A percentile compares a stretch with the other conserved stretches of the same genome.
These are phyloP conservation scores for Rubia yunnanensis DNA, from an alignment of 257 asterid genomes.

Conservation along the genomic window DNA sequence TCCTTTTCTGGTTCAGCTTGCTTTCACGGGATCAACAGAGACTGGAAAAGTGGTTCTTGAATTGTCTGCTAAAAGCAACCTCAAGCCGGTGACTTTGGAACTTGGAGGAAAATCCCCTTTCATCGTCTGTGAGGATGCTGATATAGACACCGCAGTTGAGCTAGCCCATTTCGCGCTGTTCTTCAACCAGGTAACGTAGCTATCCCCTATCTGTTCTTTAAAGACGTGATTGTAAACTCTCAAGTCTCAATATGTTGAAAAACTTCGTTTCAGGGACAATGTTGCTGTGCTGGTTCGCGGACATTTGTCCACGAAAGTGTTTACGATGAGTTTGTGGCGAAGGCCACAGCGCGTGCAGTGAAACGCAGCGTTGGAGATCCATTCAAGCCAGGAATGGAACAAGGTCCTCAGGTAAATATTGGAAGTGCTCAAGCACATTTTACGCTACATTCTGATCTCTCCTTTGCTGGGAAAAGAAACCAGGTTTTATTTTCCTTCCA, in stretches of 20 bases:
- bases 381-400: slow-evolving; percentile 70
- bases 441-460: background rate
- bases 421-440: background rate
- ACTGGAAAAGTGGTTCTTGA: slow-evolving; percentile 69
- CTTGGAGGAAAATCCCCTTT: slow-evolving; percentile 99
- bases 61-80: slow-evolving; percentile 83
- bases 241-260: background rate
- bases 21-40: slow-evolving; percentile 94
- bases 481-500: slow-evolving; percentile 8
- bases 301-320: slow-evolving; percentile 81
- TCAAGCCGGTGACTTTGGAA: slow-evolving; percentile 90
- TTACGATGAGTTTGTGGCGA: slow-evolving; percentile 77
- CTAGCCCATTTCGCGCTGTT: slow-evolving; percentile 85
- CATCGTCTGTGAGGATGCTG: slow-evolving; percentile 95
- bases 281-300: slow-evolving; percentile 95
- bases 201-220: slow-evolving; percentile 6
- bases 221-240: background rate
- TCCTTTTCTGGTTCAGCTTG: slow-evolving; percentile 47
- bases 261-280: slow-evolving; percentile 63
- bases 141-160: slow-evolving; percentile 83
- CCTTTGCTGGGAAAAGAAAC: slow-evolving; percentile 74
- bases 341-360: slow-evolving; percentile 66
- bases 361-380: slow-evolving; percentile 93
- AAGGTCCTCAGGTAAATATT: slow-evolving; percentile 86
- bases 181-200: slow-evolving; percentile 68